Evolutionary conservation across 2,329 filamentous ascomycete genomes (phyloP), one percentile per base, ranked within the genome.

Genomic region (Curvularia verruculosa): DNA sequence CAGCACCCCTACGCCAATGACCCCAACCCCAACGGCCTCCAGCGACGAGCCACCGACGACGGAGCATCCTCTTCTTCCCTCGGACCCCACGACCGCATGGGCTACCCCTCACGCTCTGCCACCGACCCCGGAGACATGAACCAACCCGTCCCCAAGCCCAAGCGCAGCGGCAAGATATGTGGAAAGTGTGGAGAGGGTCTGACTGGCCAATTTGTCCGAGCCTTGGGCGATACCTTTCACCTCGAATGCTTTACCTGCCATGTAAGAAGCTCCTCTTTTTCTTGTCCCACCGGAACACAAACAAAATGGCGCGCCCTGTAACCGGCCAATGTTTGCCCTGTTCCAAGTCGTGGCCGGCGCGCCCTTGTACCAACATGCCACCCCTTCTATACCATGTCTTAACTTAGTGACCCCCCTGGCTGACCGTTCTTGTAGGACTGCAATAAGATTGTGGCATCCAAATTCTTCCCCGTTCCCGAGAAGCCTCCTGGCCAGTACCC

Each of bases 201-300:
- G 75, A 96, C 92, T 1, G 95, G 95, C 41, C 95, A 99, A 78
- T 99, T 98, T 75, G 95, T 99, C 63, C 87, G 95, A 69, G 95
- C 95, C 44, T 80, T 99, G 53, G 92, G 93, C 52, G 93, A 92
- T 56, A 98, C 94, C 51, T 99, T 92, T 76, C 95, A 99, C 81
- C 81, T 99, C 65, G 94, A 99, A 77, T 99, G 95, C 83, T 99
- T 99, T 80, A 96, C 92, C 75, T 99, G 95, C 78, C 87, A 92
- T 80, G 94, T 97, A 85, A 45, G 66, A 62, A 21, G 21, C 50
- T 50, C 31, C 29, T 39, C 49, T 39, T 54, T 46, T 54, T 12
- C 9, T 28, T n/a, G 8, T n/a, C 12, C 26, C 12, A 5, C 2
- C 10, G 9, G 12, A 18, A 49, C 21, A 6, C 13, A 29, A 31